phyloP scores from a whole-genome alignment of 768 basidiomycete genomes.

The Clavulina sp. region DNA sequence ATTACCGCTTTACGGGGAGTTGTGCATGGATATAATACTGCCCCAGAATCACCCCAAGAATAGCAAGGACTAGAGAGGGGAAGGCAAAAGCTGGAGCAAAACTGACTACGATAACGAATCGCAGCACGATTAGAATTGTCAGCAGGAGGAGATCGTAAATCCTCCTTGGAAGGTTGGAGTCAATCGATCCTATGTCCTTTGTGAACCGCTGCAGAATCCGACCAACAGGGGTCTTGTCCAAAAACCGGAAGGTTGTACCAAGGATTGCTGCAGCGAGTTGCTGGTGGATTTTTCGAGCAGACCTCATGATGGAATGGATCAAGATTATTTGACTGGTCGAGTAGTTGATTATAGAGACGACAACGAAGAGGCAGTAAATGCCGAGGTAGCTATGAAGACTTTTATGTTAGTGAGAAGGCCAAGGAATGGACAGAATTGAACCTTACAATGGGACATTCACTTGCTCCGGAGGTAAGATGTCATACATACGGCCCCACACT shows the following conservation, averaged over 20 bases:
- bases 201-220: constrained; percentile 11
- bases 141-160: too few relatives aligned
- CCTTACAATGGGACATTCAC: constrained; percentile 16
- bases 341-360: constrained; percentile 20
- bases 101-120: constrained; percentile 9
- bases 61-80: constrained; percentile 4
- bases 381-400: constrained; percentile 12
- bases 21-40: constrained; percentile 23
- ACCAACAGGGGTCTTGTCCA: constrained; percentile 11
- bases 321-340: constrained; percentile 16
- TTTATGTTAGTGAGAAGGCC: constrained; percentile 14
- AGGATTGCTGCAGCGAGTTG: not conserved
- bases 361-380: constrained; percentile 15
- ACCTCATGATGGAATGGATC: not conserved
- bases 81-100: constrained; percentile 7
- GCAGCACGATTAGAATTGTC: constrained; percentile 10
- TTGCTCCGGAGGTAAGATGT: constrained; percentile 14
- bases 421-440: constrained; percentile 11
- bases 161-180: not conserved
- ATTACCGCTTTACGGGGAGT: constrained; percentile 19
- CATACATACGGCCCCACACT: constrained; percentile 11
- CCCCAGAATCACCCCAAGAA: constrained; percentile 17
- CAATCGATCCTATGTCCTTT: not conserved
- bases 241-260: constrained; percentile 8
- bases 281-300: not conserved